phyloP scores from a whole-genome alignment of 73 alveolate species.

The Stentor roeselii region DNA sequence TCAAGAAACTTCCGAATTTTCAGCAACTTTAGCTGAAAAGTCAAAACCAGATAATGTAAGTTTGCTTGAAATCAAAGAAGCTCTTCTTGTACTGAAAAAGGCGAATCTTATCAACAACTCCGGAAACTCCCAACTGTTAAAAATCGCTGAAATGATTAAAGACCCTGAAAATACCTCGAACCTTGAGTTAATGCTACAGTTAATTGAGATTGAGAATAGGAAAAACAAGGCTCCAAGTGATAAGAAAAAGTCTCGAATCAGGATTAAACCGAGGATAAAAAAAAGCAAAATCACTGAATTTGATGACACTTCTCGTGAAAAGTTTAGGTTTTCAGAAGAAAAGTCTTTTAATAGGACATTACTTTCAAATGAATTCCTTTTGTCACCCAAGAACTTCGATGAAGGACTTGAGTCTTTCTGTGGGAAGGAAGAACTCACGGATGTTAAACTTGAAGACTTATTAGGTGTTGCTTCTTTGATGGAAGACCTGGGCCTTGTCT shows the following conservation, averaged over 20 bases:
- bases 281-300: background rate
- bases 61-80: background rate
- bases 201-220: background rate
- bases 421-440: background rate
- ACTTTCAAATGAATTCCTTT: background rate
- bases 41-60: background rate
- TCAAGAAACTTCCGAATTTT: background rate
- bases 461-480: background rate
- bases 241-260: background rate
- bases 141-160: background rate
- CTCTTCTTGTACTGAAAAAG: background rate
- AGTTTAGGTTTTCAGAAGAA: background rate
- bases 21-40: background rate
- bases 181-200: background rate
- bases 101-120: background rate
- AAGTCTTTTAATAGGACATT: background rate
- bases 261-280: background rate
- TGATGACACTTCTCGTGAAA: background rate
- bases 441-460: background rate
- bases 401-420: background rate
- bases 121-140: background rate
- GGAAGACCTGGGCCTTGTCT: background rate
- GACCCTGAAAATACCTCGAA: background rate
- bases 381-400: background rate
- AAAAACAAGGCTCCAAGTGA: background rate